Evolutionary conservation across 2,329 filamentous ascomycete genomes (phyloP).

Genomic region (Beauveria asiatica): DNA sequence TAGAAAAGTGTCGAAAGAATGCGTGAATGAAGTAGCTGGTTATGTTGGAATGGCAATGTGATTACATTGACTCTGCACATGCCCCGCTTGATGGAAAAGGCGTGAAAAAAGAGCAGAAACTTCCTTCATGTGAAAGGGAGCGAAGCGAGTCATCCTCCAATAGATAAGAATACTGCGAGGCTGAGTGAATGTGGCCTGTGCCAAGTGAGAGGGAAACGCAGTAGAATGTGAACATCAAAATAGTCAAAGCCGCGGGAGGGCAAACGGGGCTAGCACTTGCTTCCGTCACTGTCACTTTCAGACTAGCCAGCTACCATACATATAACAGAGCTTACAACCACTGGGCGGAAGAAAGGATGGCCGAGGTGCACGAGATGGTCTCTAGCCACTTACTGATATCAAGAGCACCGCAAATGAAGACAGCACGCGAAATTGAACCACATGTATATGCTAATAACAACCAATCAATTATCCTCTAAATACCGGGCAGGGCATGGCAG

Average conservation of each 20-base stretch:
- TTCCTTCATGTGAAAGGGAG: not conserved
- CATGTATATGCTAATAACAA: not conserved
- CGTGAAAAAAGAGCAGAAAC: not conserved
- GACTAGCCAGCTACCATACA: not conserved
- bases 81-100: not conserved
- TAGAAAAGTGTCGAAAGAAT: not conserved
- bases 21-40: not conserved
- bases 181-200: not conserved
- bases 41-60: not conserved
- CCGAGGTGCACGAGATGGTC: not conserved
- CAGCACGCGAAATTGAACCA: not conserved
- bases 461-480: not conserved
- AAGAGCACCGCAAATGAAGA: not conserved
- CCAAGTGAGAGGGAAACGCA: constrained; percentile 1
- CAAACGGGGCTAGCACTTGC: not conserved
- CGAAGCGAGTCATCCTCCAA: not conserved
- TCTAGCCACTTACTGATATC: not conserved
- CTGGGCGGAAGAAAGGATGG: not conserved
- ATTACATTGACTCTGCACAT: not conserved
- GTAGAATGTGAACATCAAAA: constrained; percentile 9
- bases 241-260: not conserved
- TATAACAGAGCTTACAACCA: not conserved
- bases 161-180: not conserved
- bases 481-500: not conserved
- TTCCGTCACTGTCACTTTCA: not conserved